These are phyloP conservation scores for Ceratobasidium sp. DNA, from an alignment of 1,284 basidiomycete genomes.

Conservation along the genomic window DNA sequence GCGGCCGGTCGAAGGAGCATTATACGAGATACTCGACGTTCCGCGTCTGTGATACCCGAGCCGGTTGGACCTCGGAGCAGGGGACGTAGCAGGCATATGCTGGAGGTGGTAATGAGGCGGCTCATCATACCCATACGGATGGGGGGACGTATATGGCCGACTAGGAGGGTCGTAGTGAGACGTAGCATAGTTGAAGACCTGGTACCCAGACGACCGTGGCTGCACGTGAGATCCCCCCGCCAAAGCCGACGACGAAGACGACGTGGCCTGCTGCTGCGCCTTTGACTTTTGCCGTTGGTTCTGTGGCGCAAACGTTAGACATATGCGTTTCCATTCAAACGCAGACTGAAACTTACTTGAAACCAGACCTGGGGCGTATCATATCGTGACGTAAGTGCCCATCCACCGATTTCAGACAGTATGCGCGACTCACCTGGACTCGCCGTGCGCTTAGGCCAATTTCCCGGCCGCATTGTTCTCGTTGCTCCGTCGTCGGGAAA, in stretches of 20 bases:
- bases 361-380: conserved; percentile 79
- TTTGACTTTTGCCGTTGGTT: conserved; percentile 83
- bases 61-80: conserved; percentile 9
- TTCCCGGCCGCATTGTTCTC: conserved; percentile 82
- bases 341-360: conserved; percentile 64
- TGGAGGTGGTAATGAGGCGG: conserved; percentile 3
- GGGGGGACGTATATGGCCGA: conserved; percentile 50
- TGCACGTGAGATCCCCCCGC: conserved; percentile 44
- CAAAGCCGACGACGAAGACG: conserved; percentile 43
- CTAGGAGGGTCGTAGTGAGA: conserved; percentile 47
- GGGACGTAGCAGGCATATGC: not conserved
- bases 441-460: conserved; percentile 86
- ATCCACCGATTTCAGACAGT: conserved; percentile 40
- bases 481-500: conserved; percentile 83
- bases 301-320: conserved; percentile 56
- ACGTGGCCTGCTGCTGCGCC: conserved; percentile 62
- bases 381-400: conserved; percentile 49
- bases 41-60: conserved; percentile 24
- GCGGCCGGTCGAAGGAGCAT: not conserved
- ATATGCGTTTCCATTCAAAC: not conserved
- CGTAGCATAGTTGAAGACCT: conserved; percentile 25
- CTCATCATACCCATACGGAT: conserved; percentile 54
- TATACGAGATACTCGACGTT: conserved; percentile 14
- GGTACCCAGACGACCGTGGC: conserved; percentile 43
- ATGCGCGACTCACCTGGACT: conserved; percentile 73